Evolutionary conservation across 148 eudicot species (phyloP).

Genomic region (Silene uniflora): DNA sequence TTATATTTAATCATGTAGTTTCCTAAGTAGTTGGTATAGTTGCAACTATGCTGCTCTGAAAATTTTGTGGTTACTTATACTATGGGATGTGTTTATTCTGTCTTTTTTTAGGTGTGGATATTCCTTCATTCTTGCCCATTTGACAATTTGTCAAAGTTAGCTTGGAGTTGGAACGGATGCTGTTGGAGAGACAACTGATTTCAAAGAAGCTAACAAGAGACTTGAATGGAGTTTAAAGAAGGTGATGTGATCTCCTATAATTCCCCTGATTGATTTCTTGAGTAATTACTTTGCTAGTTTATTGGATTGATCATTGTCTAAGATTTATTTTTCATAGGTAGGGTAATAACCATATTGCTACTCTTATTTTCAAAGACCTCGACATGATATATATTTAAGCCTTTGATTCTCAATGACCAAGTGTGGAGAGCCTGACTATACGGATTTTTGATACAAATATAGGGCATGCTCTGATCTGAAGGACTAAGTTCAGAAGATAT

Average conservation of each 20-base stretch:
- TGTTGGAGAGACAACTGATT: slow-evolving; percentile 86
- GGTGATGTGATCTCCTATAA: slow-evolving; percentile 30
- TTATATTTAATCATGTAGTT: neutral
- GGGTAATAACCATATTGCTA: no score
- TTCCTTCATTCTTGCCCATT: slow-evolving; percentile 1
- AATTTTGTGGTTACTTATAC: neutral
- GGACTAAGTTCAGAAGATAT: no score
- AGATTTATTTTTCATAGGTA: no score
- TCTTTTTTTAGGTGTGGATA: neutral
- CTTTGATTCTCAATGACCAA: no score
- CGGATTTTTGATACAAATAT: no score
- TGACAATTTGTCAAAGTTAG: slow-evolving; percentile 48
- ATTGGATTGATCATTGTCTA: no score
- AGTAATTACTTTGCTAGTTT: no score
- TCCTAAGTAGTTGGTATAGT: neutral
- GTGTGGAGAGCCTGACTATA: no score
- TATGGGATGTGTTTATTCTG: neutral
- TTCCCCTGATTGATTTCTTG: no score
- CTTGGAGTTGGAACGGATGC: slow-evolving; percentile 89
- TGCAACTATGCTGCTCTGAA: neutral
- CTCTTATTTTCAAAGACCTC: no score
- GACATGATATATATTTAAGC: no score
- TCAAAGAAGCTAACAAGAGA: slow-evolving; percentile 83
- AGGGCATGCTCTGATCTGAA: no score
- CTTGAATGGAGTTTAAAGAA: slow-evolving; percentile 85